These are phyloP conservation scores for Echinochloa phyllopogon DNA, from an alignment of 176 grass and related monocot genomes.

Conservation along the genomic window DNA sequence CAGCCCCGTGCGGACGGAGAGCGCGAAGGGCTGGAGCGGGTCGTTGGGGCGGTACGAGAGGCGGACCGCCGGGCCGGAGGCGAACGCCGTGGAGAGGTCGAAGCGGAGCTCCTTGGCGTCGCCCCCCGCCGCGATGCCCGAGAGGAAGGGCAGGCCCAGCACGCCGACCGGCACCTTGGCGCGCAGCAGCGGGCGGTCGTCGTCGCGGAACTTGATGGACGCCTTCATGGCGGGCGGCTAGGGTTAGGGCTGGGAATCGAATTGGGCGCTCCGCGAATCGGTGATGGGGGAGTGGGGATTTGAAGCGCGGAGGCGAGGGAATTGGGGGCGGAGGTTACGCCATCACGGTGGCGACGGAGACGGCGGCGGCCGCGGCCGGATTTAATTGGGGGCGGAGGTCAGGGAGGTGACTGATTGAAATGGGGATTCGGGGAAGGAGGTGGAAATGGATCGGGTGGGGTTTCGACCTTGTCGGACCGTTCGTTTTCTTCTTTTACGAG, in stretches of 20 bases:
- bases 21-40: conserved; percentile 62
- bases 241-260: conserved; percentile 36
- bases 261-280: neutral
- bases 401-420: conserved; percentile 2
- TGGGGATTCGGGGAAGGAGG: neutral
- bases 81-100: conserved; percentile 81
- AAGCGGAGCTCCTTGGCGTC: conserved; percentile 74
- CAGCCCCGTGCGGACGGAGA: conserved; percentile 78
- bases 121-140: conserved; percentile 62
- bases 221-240: conserved; percentile 72
- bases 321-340: conserved; percentile 43
- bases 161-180: conserved; percentile 87
- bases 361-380: conserved; percentile 39
- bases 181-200: conserved; percentile 65
- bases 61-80: conserved; percentile 64
- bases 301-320: neutral
- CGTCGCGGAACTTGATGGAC: conserved; percentile 90
- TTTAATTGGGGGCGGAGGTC: conserved; percentile 38
- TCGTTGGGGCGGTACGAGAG: conserved; percentile 88
- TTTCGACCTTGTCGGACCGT: conserved; percentile 15
- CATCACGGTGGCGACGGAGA: conserved; percentile 34
- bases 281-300: conserved; percentile 29
- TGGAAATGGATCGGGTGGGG: conserved; percentile 24
- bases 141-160: conserved; percentile 80
- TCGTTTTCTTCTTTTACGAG: conserved; percentile 16